Percentiles rank a stretch among this genome's conserved stretches.
Conservation (phyloP, 2,329 filamentous ascomycete genomes). For the Thermochaetoides dissita region DNA sequence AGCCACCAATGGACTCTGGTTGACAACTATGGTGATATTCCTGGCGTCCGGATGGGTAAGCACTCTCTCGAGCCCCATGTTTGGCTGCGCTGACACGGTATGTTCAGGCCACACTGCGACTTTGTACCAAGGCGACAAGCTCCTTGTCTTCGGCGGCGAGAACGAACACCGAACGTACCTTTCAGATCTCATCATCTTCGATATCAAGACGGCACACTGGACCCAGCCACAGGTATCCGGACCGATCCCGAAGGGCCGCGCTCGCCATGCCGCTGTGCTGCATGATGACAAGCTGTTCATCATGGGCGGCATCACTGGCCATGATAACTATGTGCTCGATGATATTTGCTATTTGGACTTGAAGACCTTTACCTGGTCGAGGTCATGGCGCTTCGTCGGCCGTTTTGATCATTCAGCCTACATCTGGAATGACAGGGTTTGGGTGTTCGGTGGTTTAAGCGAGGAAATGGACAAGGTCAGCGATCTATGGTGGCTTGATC, state of each 20-base stretch:
- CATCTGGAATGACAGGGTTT: slow-evolving; percentile 81
- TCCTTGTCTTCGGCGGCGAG: slow-evolving; percentile 95
- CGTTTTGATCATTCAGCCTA: slow-evolving; percentile 92
- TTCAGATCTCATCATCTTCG: slow-evolving; percentile 90
- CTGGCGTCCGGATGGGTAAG: slow-evolving; percentile 88
- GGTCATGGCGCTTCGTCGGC: slow-evolving; percentile 86
- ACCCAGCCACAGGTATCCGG: slow-evolving; percentile 80
- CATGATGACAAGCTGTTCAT: slow-evolving; percentile 96
- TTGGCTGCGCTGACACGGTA: too few relatives aligned
- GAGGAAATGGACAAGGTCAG: slow-evolving; percentile 95
- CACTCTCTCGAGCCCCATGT: too few relatives aligned
- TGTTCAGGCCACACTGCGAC: slow-evolving; percentile 76
- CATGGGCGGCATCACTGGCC: slow-evolving; percentile 85
- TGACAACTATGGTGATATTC: slow-evolving; percentile 97
- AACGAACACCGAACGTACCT: slow-evolving; percentile 95
- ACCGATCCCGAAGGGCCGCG: slow-evolving; percentile 73
- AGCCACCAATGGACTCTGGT: slow-evolving; percentile 90
- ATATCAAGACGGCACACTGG: slow-evolving; percentile 89
- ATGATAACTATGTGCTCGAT: slow-evolving; percentile 82
- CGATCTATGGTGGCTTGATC: slow-evolving; percentile 93
- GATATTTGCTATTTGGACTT: slow-evolving; percentile 94
- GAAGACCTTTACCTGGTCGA: slow-evolving; percentile 96
- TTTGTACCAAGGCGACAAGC: slow-evolving; percentile 81
- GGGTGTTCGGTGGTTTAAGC: slow-evolving; percentile 90
- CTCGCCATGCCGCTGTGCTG: slow-evolving; percentile 83